These are phyloP conservation scores for Ustilago esculenta DNA, from an alignment of 1,284 basidiomycete genomes.

Conservation along the genomic window DNA sequence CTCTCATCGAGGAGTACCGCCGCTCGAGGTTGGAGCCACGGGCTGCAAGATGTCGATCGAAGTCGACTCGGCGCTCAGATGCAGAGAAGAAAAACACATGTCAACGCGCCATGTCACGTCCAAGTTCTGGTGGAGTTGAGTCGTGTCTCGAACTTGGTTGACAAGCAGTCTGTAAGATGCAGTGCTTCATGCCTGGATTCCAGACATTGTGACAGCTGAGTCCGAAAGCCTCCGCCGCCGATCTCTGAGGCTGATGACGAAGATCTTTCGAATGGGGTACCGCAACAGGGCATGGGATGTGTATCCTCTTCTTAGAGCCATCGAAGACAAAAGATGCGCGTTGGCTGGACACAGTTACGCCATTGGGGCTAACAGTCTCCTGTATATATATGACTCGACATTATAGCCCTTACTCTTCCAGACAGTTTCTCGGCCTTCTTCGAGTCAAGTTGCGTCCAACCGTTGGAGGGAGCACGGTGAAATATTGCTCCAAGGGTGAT, in stretches of 20 bases:
- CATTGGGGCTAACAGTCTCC: too few relatives aligned
- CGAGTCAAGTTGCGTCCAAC: not conserved
- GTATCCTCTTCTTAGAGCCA: too few relatives aligned
- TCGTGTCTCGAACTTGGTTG: not conserved
- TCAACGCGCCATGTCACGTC: slow-evolving; percentile 26
- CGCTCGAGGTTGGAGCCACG: too few relatives aligned
- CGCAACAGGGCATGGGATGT: not conserved
- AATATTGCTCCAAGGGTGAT: not conserved
- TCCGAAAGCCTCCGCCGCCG: too few relatives aligned
- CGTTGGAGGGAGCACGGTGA: slow-evolving; percentile 22
- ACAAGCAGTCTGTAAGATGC: not conserved
- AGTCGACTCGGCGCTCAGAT: too few relatives aligned
- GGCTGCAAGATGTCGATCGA: too few relatives aligned
- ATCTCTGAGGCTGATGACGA: not conserved
- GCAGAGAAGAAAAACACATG: not conserved
- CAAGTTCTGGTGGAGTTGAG: slow-evolving; percentile 11
- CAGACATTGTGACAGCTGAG: slow-evolving; percentile 2
- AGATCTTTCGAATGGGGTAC: not conserved
- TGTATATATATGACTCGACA: too few relatives aligned
- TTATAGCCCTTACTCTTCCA: too few relatives aligned
- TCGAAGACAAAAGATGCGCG: too few relatives aligned
- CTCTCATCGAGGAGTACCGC: too few relatives aligned
- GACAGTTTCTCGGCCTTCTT: too few relatives aligned
- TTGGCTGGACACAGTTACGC: too few relatives aligned
- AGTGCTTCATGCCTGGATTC: not conserved